Conservation (phyloP, 2,329 filamentous ascomycete genomes). For the Pseudogymnoascus sp. region DNA sequence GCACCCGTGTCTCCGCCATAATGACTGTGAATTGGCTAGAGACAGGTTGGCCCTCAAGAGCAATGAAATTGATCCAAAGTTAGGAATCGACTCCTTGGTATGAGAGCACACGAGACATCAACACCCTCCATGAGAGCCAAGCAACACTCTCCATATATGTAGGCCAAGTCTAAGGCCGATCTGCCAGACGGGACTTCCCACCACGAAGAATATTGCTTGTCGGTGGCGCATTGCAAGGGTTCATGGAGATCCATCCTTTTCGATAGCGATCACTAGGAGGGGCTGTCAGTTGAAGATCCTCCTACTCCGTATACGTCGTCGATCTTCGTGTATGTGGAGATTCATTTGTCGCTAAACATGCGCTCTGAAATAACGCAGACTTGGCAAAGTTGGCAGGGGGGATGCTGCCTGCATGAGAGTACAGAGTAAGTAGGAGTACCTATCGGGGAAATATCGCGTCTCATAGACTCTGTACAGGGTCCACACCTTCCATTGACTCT, state of each 20-base stretch:
- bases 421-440: constrained; percentile 9
- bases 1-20: neutral
- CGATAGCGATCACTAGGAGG: neutral
- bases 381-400: neutral
- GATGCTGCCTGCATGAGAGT: neutral
- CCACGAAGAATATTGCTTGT: neutral
- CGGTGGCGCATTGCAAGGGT: neutral
- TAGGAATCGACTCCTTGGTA: neutral
- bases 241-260: neutral
- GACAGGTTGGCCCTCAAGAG: neutral
- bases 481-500: neutral
- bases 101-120: neutral
- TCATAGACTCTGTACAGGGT: neutral
- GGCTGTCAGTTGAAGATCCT: neutral
- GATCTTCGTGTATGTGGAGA: neutral
- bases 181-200: neutral
- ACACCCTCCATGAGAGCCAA: neutral
- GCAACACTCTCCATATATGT: neutral
- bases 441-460: neutral
- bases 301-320: neutral
- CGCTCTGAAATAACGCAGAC: neutral
- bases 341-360: neutral
- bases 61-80: neutral
- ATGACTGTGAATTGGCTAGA: neutral
- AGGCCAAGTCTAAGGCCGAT: neutral